A percentile compares a stretch with the other conserved stretches of the same genome.
These are phyloP conservation scores for Suhomyces wounanorum DNA, from an alignment of 1,139 yeast genomes.

Conservation along the genomic window DNA sequence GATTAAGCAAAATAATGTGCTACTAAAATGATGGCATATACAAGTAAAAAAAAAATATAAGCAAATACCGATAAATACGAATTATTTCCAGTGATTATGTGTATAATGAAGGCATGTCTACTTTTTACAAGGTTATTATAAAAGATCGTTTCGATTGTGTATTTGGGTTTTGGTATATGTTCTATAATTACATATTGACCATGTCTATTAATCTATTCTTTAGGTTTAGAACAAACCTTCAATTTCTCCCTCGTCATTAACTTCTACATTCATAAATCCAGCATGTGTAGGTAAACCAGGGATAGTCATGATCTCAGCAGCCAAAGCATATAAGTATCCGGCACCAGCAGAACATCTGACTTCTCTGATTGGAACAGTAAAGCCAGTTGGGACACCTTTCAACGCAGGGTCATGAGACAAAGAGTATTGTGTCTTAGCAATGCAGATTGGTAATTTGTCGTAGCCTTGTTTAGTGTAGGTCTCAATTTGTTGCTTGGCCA, in stretches of 20 bases:
- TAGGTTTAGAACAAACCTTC: slow-evolving; percentile 64
- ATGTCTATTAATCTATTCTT: not conserved
- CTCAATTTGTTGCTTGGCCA: slow-evolving; percentile 82
- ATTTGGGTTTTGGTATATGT: not conserved
- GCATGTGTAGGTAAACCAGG: slow-evolving; percentile 97
- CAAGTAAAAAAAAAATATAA: no score
- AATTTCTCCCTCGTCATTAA: slow-evolving; percentile 88
- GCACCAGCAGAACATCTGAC: slow-evolving; percentile 96
- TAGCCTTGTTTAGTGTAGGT: slow-evolving; percentile 88
- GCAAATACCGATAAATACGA: no score
- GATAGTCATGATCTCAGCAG: slow-evolving; percentile 96
- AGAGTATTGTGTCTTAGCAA: slow-evolving; percentile 97
- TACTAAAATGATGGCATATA: no score
- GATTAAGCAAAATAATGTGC: no score
- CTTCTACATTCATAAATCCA: slow-evolving; percentile 97
- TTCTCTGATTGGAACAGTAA: slow-evolving; percentile 92
- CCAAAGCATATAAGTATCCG: slow-evolving; percentile 93
- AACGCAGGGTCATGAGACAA: slow-evolving; percentile 90
- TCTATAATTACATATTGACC: slow-evolving; percentile 5
- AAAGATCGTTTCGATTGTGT: not conserved
- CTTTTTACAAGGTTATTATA: not conserved
- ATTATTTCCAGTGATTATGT: no score
- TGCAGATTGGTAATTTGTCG: slow-evolving; percentile 89
- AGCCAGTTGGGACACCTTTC: slow-evolving; percentile 95
- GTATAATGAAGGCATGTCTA: no score